phyloP scores from a whole-genome alignment of 1,139 yeast genomes.

The Geotrichum phurueaensis region DNA sequence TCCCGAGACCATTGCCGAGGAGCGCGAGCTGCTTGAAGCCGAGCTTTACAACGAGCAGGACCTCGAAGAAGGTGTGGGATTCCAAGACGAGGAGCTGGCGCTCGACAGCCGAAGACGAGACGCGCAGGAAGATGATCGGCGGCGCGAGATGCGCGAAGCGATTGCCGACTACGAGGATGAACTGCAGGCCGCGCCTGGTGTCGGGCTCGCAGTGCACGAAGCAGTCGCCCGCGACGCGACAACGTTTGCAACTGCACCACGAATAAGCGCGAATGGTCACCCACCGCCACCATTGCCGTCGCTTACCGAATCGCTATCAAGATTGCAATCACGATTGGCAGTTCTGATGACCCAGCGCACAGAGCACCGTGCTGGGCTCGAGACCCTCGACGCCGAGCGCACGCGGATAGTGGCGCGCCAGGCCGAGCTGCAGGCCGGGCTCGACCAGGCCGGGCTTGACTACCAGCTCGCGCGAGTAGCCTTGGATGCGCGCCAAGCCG shows the following conservation, averaged over 20 bases:
- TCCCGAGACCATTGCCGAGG: conserved; percentile 28
- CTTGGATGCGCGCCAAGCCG: conserved; percentile 7
- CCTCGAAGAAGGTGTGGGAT: conserved; percentile 34
- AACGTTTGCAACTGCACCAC: not conserved
- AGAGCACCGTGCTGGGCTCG: conserved; percentile 8
- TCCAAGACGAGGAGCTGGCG: conserved; percentile 37
- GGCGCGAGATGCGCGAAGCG: conserved; percentile 40
- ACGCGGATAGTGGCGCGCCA: conserved; percentile 16
- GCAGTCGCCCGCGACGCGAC: not conserved
- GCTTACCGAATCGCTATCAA: conserved; percentile 6
- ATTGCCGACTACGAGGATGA: conserved; percentile 26
- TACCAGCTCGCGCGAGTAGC: conserved; percentile 11
- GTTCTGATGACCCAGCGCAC: not conserved
- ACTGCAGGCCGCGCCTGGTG: not conserved
- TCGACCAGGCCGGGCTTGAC: conserved; percentile 17
- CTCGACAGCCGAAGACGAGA: conserved; percentile 30
- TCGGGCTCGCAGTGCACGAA: not conserved
- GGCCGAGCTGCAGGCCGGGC: conserved; percentile 13
- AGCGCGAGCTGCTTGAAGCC: conserved; percentile 24
- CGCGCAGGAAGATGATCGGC: conserved; percentile 27
- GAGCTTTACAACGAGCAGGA: conserved; percentile 27
- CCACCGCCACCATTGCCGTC: conserved; percentile 10
- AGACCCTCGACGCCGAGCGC: conserved; percentile 13
- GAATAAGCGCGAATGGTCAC: conserved; percentile 13
- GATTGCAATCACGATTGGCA: conserved; percentile 3